Base-by-base conservation (phyloP, 2,329 filamentous ascomycete genomes). In the Colletotrichum viniferum region DNA sequence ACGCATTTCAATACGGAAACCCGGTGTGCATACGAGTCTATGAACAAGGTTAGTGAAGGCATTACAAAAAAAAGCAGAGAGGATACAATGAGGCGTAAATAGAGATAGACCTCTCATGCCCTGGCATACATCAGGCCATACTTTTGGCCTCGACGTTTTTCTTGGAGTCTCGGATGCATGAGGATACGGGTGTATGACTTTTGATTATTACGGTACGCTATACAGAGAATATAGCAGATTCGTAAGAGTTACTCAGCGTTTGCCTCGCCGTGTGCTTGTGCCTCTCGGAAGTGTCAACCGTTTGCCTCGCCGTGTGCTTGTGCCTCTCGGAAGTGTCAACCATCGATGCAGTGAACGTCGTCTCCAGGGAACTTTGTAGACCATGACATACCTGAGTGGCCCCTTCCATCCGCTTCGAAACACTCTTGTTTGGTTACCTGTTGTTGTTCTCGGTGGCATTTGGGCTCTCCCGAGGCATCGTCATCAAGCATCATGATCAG, bases 31-130 rank as follows among this genome's bases (percentile, higher is more conserved):
- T 62, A 62, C 28, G 26, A 48, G 36, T 63, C 24, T 32, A 75
- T 34, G 69, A 63, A 68, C 7, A 68, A 5, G 16, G 36, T 43
- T 48, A 60, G 58, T 68, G 56, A 36, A 69, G 52, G 71, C 60
- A 74, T 74, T 68, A 68, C 73, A 66, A 63, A 71, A 74, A 74
- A 76, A 74, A 74, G 64, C 38, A 74, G 43, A 76, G 55, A 70
- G 65, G 70, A 69, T 74, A 76, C 71, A 70, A 64, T 65, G 71
- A 70, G 71, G 71, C 55, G 71, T 70, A 74, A 69, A 76, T 76
- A 76, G 74, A 76, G 64, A 76, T 76, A 76, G 74, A 76, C 36
- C 38, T 60, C 74, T 68, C 73, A 69, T 69, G 58, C 73, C 71
- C 74, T 74, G 64, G 74, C 74, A 76, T 74, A 65, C 21, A 52